Evolutionary conservation across 1,284 basidiomycete species (phyloP), one percentile per base, ranked within the genome.

Genomic region (Tilletia horrida): DNA sequence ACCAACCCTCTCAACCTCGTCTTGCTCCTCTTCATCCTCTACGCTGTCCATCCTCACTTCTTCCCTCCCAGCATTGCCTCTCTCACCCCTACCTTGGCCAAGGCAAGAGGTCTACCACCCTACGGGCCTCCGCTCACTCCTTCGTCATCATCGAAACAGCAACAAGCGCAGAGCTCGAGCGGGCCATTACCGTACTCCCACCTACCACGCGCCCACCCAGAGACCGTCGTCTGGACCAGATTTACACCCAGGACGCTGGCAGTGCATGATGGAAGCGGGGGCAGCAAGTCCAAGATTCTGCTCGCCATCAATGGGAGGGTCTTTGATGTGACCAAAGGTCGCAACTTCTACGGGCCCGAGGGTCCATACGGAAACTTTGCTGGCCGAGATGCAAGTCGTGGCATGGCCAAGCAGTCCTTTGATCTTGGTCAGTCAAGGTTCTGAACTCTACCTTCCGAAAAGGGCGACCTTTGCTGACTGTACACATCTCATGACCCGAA

Each of bases 291-390:
- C 43, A 85, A 89, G 67, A 95, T 97, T 66, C 81, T 95, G 72
- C 86, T 96, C 3, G 91, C 92, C 0, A 96, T 97, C 75, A 88
- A 89, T 71, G 87, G 91, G 14, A 89, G 86, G 14, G 93, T 97
- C 66, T 96, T 94, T 81, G 93, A 97, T 79, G 93, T 96, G 42
- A 90, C 91, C 0, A 86, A 87, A 14, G 93, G 93, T 40, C 86
- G 88, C 75, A 90, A 87, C 79, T 97, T 97, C 83, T 96, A 97
- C 81, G 93, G 93, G 0, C 93, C 93, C 92, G 92, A 89, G 76
- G 93, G 93, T 0, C 92, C 93, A 86, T 97, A 97, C 79, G 93
- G 93, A 40, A 96, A 96, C 83, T 96, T 97, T 85, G 93, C 93
- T 1, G 93, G 93, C 2, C 85, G 92, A 64, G 93, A 97, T 83